Evolutionary conservation across 441 rosid genomes (phyloP), one percentile per base, ranked within the genome.

Genomic region (Rhodomyrtus psidioides): DNA sequence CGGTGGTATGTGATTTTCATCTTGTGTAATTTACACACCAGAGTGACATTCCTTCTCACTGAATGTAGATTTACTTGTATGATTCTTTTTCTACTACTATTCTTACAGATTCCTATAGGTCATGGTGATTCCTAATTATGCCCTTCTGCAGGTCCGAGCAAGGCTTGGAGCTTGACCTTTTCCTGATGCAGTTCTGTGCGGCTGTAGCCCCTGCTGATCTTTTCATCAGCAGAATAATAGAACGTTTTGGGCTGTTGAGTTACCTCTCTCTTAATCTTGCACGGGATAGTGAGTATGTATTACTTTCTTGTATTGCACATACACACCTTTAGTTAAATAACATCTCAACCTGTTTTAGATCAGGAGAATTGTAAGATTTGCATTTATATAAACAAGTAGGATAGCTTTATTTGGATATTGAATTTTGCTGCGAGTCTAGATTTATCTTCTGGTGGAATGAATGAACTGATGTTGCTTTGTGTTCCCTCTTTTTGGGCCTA

Each of bases 111-210:
- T 65, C 76, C 76, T 34, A 65, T 65, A 17, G 76, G 76, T 44
- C n/a, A 81, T 16, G 54, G 39, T 5, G 4, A 51, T 53, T 34
- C 60, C 55, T 60, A 58, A 26, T 81, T 56, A 82, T 87, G 86
- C 88, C 83, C 44, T 57, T 70, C 86, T 90, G 87, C 98, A 98
- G 99, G 99, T 91, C 98, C 83, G 99, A 95, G 85, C 98, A 93
- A 91, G 98, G 98, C 84, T 94, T 96, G 90, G 99, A 98, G 90
- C 95, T 93, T 89, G 99, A 98, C 95, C 95, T 98, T 84, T 98
- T 98, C 91, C 93, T 96, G 93, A 90, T 98, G 90, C 99, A 98
- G 88, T 98, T 94, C 91, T 96, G 99, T 94, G 99, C 97, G 87
- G 98, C 99, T 44, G 87, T 98, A 91, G 99, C 99, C 90, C 98